A percentile compares a stretch with the other conserved stretches of the same genome.
These are phyloP conservation scores for Parasitella parasitica DNA, from an alignment of 371 early-diverging fungal species.

Conservation along the genomic window DNA sequence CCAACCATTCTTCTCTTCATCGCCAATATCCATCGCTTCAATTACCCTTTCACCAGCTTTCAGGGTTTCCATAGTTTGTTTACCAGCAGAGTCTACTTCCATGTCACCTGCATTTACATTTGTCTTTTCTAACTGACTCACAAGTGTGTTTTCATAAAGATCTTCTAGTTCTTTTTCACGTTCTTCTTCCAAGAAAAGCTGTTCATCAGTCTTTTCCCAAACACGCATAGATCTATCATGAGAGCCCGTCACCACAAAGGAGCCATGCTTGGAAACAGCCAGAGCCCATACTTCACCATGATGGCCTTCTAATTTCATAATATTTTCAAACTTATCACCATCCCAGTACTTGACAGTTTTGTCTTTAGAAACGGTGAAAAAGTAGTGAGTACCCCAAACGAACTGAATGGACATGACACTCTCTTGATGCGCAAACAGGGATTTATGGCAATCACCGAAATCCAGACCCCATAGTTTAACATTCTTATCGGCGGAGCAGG, in stretches of 20 bases:
- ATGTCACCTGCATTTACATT: slow-evolving; percentile 55
- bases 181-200: slow-evolving; percentile 94
- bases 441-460: slow-evolving; percentile 97
- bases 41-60: slow-evolving; percentile 91
- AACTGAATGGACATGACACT: slow-evolving; percentile 85
- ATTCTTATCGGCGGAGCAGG: slow-evolving; percentile 94
- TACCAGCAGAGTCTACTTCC: slow-evolving; percentile 77
- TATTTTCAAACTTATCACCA: slow-evolving; percentile 95
- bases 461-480: slow-evolving; percentile 98
- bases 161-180: slow-evolving; percentile 92
- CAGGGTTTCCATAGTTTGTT: slow-evolving; percentile 85
- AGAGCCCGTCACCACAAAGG: slow-evolving; percentile 81
- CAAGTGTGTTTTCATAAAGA: slow-evolving; percentile 76
- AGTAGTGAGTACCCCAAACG: slow-evolving; percentile 92
- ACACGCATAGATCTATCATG: slow-evolving; percentile 92
- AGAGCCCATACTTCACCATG: slow-evolving; percentile 94
- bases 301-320: slow-evolving; percentile 88
- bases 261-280: slow-evolving; percentile 84
- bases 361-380: slow-evolving; percentile 91
- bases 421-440: slow-evolving; percentile 92
- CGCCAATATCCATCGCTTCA: slow-evolving; percentile 87
- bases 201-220: slow-evolving; percentile 95
- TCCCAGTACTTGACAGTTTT: slow-evolving; percentile 94
- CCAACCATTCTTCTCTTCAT: slow-evolving; percentile 75
- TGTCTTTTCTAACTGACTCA: slow-evolving; percentile 65